Evolutionary conservation across 495 filamentous ascomycete genomes (phyloP), one percentile per base, ranked within the genome.

Genomic region (Penicillium canescens): DNA sequence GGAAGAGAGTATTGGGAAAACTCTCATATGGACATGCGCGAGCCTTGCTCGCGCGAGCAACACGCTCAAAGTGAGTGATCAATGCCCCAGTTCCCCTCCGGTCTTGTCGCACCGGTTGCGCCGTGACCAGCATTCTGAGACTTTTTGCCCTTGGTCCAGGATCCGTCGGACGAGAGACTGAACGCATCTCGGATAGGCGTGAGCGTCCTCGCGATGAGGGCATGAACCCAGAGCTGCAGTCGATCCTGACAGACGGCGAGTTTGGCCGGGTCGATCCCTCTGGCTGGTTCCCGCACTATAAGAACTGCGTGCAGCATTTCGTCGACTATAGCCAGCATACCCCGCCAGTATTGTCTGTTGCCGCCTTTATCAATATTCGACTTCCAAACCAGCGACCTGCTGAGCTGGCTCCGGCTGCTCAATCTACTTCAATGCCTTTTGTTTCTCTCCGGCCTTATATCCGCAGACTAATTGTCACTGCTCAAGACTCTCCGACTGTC

Each of bases 221-320:
- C 21, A 52, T 7, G 51, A 42, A 53, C 39, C 42, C 49, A 9
- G 56, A 65, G 4, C 41, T 53, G 7, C 55, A 54, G 13, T 40
- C 54, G 4, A 18, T 52, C 28, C 42, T 65, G 13, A 54, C 55
- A 10, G 61, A 61, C 11, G 39, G 62, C 33, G 72, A 77, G 23
- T 64, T 71, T 55, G 66, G 68, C 45, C 74, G 74, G 14, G 61
- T 78, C 66, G 89, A 96, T 63, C 86, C 96, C 28, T 79, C 93
- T 53, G 87, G 89, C 51, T 98, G 94, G 94, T 87, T 95, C 62
- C 89, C 91, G 20, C 82, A 87, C 42, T 96, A 96, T 69, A 87
- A 88, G 64, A 85, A 82, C 42, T 98, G 94, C 72, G 82, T 91
- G 52, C 83, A 82, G 43, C 91, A 92, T 72, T 98, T 98, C 66